A percentile compares a stretch with the other conserved stretches of the same genome.
phyloP scores from a whole-genome alignment of 192 early-diverging fungal species.

The Backusella macrospora region DNA sequence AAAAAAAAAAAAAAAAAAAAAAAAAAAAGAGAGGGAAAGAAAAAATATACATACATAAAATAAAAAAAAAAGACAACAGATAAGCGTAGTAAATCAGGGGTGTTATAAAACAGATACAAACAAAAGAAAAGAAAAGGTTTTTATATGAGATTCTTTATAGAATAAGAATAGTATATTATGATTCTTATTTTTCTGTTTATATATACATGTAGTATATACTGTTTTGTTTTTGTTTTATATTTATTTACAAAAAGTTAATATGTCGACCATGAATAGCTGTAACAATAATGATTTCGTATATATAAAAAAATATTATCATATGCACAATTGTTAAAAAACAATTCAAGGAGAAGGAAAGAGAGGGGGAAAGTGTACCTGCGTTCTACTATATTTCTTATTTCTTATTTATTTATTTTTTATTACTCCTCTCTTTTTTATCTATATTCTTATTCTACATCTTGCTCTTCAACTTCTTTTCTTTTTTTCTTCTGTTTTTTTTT shows the following conservation, averaged over 20 bases:
- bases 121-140: conserved; percentile 2
- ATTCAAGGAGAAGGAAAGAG: conserved; percentile 2
- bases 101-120: neutral
- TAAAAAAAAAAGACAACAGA: neutral
- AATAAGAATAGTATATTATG: too few species aligned
- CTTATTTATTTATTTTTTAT: neutral
- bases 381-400: neutral
- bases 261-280: conserved; percentile 7
- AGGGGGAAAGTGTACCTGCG: neutral
- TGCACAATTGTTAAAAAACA: conserved; percentile 2
- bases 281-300: neutral
- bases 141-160: neutral
- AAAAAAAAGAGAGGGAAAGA: neutral
- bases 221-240: neutral
- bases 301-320: neutral
- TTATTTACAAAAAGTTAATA: conserved; percentile 1
- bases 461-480: neutral
- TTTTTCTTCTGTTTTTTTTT: conserved; percentile 7
- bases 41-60: neutral
- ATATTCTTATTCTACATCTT: too few species aligned
- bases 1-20: neutral
- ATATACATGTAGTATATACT: neutral
- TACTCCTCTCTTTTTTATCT: conserved; percentile 17
- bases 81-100: conserved; percentile 11
- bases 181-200: neutral